Evolutionary conservation across 1,284 basidiomycete genomes (phyloP).

Genomic region (Ustilago xerochloae): DNA sequence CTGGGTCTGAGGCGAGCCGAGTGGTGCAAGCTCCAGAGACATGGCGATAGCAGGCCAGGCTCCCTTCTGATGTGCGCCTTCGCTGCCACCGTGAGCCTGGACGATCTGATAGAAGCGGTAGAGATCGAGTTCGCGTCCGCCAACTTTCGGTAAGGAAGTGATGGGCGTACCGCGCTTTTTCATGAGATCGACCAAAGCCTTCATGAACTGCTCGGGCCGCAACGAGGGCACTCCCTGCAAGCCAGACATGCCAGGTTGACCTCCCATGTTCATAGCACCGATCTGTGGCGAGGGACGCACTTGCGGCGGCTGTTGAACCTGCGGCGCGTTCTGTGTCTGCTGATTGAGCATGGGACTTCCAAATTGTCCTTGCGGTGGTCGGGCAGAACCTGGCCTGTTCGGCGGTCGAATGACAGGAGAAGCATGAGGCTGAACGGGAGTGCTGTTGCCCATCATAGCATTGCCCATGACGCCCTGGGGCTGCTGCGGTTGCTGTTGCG

Average conservation of each 20-base stretch:
- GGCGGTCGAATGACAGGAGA: constrained; percentile 47
- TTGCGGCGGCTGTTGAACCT: constrained; percentile 31
- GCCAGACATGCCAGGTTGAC: constrained; percentile 33
- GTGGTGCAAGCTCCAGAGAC: constrained; percentile 54
- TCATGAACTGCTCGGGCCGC: constrained; percentile 62
- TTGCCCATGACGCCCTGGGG: constrained; percentile 29
- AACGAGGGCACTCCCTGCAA: constrained; percentile 43
- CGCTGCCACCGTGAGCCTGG: constrained; percentile 61
- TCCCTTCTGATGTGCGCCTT: constrained; percentile 57
- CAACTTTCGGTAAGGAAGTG: constrained; percentile 51
- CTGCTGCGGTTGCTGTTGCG: constrained; percentile 28
- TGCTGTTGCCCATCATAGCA: constrained; percentile 17
- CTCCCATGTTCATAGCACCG: constrained; percentile 26
- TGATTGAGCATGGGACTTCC: constrained; percentile 47
- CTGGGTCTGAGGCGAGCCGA: constrained; percentile 53
- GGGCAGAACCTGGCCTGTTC: constrained; percentile 35
- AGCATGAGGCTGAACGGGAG: constrained; percentile 25
- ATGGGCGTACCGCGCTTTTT: constrained; percentile 59
- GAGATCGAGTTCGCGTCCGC: constrained; percentile 57
- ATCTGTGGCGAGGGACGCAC: constrained; percentile 46
- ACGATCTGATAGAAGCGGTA: constrained; percentile 63
- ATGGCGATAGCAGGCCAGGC: constrained; percentile 60
- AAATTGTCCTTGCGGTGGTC: constrained; percentile 44
- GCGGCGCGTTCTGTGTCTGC: constrained; percentile 30
- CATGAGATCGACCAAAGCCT: constrained; percentile 61